These are phyloP conservation scores for Penicillium salamii DNA, from an alignment of 495 filamentous ascomycete genomes.

Conservation along the genomic window DNA sequence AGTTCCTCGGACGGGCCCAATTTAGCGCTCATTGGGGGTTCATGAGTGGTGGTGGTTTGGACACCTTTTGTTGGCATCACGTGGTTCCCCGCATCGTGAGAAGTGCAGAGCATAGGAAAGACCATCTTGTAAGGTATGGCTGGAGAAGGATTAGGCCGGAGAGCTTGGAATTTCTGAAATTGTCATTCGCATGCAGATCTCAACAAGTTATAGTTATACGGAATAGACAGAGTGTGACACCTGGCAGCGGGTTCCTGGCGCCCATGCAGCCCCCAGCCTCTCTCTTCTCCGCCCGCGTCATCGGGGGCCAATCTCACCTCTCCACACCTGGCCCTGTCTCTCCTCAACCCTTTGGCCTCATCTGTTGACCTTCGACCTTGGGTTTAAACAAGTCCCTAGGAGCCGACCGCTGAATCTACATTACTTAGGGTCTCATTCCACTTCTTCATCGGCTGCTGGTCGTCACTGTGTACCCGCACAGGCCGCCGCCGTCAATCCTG, in stretches of 20 bases:
- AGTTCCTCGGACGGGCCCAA: neutral
- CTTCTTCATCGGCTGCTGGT: conserved; percentile 7
- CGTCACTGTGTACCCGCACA: neutral
- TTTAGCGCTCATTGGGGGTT: too few species aligned
- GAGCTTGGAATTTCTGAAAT: too few species aligned
- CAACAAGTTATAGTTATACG: too few species aligned
- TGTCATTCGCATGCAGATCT: too few species aligned
- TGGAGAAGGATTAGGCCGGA: too few species aligned
- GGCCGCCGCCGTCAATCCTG: conserved; percentile 12
- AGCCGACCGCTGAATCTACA: neutral
- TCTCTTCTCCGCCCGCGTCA: conserved; percentile 46
- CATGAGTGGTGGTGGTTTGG: neutral
- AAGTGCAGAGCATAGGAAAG: neutral
- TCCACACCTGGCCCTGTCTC: conserved; percentile 17
- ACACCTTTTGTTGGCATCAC: neutral
- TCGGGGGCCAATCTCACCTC: conserved; percentile 24
- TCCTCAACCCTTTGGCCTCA: conserved; percentile 9
- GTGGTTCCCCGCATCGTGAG: conserved; percentile 4
- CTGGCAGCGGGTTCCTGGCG: conserved; percentile 15
- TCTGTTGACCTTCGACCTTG: neutral
- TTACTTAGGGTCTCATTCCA: conserved; percentile 12
- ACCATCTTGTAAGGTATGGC: too few species aligned
- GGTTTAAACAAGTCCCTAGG: conserved; percentile 8
- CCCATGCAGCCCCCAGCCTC: conserved; percentile 10
- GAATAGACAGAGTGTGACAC: neutral